Evolutionary conservation across 2,329 filamentous ascomycete genomes (phyloP).

Genomic region (Fusarium sp.): DNA sequence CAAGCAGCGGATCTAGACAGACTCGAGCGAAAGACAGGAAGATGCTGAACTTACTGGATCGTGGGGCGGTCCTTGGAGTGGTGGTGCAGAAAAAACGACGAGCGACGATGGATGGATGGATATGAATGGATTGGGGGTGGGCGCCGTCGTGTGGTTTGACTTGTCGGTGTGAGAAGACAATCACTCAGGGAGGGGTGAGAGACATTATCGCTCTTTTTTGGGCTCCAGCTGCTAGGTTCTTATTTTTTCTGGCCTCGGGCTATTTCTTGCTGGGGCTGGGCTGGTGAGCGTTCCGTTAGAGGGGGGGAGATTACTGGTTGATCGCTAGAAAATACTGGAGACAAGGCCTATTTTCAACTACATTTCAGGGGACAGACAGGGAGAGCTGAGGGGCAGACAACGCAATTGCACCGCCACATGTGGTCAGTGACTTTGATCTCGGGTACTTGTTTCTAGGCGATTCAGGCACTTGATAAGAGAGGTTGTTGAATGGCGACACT

Average conservation of each 20-base stretch:
- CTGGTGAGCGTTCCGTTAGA: slow-evolving; percentile 29
- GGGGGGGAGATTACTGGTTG: slow-evolving; percentile 31
- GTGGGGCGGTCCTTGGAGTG: slow-evolving; percentile 49
- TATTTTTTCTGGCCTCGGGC: slow-evolving; percentile 41
- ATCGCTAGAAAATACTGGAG: slow-evolving; percentile 39
- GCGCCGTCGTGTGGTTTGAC: slow-evolving; percentile 46
- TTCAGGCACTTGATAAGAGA: slow-evolving; percentile 5
- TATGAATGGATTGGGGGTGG: slow-evolving; percentile 37
- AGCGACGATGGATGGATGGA: slow-evolving; percentile 43
- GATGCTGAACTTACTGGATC: slow-evolving; percentile 47
- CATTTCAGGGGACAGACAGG: slow-evolving; percentile 36
- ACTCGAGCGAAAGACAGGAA: slow-evolving; percentile 20
- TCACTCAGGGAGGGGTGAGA: slow-evolving; percentile 45
- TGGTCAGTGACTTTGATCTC: slow-evolving; percentile 22
- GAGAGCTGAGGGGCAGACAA: slow-evolving; percentile 29
- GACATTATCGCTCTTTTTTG: slow-evolving; percentile 30
- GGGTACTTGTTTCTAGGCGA: slow-evolving; percentile 12
- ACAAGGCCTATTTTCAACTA: slow-evolving; percentile 35
- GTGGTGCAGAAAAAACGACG: slow-evolving; percentile 50
- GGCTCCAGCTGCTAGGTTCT: slow-evolving; percentile 25
- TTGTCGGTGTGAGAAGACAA: slow-evolving; percentile 50
- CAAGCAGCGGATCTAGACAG: slow-evolving; percentile 21
- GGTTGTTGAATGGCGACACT: slow-evolving; percentile 7
- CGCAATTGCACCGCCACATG: slow-evolving; percentile 37
- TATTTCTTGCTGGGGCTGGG: slow-evolving; percentile 30